phyloP scores from a whole-genome alignment of 495 filamentous ascomycete species.

The Trichoderma reesei region DNA sequence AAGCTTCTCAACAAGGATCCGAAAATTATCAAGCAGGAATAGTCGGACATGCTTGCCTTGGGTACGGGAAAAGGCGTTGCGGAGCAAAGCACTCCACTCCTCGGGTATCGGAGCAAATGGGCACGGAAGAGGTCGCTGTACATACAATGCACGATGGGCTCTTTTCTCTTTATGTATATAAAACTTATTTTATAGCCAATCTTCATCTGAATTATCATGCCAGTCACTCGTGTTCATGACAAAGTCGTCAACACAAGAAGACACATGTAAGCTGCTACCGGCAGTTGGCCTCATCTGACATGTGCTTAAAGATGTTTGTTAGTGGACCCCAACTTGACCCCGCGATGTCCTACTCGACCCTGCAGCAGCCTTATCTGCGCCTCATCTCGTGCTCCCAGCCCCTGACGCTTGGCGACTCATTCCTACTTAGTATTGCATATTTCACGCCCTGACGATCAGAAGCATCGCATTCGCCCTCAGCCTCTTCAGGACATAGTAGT shows the following conservation, averaged over 20 bases:
- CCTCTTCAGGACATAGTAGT: not conserved
- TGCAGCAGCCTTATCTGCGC: not conserved
- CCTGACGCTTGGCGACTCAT: not conserved
- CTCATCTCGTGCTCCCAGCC: not conserved
- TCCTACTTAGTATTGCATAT: not conserved
- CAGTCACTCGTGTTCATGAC: too few species aligned
- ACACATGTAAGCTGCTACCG: too few species aligned
- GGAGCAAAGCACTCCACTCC: not conserved
- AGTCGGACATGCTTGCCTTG: not conserved
- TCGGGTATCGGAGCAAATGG: not conserved
- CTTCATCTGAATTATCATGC: too few species aligned
- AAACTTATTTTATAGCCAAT: too few species aligned
- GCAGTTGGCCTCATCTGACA: not conserved
- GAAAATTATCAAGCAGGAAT: conserved; percentile 41
- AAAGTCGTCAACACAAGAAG: too few species aligned
- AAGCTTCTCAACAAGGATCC: conserved; percentile 38
- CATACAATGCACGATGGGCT: not conserved
- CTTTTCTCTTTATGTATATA: too few species aligned
- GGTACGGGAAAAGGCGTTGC: not conserved
- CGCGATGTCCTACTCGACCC: not conserved
- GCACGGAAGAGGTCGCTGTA: not conserved
- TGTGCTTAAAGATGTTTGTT: too few species aligned
- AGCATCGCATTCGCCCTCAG: too few species aligned
- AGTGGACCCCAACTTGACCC: not conserved
- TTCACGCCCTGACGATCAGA: not conserved